Percentiles rank a stretch among this genome's conserved stretches.
Conservation (phyloP, 495 filamentous ascomycete species). For the Lasiosphaeriaceae sp. region DNA sequence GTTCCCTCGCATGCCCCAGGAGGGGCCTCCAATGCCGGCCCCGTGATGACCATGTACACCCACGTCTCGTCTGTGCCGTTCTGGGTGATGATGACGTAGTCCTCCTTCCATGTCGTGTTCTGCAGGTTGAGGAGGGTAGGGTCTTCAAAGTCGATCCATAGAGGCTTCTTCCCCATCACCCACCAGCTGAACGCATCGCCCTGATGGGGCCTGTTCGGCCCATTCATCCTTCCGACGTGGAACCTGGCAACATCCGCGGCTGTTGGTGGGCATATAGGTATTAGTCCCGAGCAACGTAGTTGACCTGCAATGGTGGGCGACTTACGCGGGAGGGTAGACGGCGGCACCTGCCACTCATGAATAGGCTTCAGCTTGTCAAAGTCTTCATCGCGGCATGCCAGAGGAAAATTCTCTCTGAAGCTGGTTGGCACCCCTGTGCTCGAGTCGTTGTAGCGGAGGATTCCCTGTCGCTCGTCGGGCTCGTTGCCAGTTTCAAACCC, state of each 20-base stretch:
- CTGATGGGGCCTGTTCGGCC: neutral
- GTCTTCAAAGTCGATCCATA: conserved; percentile 39
- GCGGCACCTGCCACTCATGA: neutral
- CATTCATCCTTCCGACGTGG: neutral
- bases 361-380: neutral
- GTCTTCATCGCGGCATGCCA: conserved; percentile 8
- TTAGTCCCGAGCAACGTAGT: neutral
- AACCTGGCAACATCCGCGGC: neutral
- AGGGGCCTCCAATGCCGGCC: neutral
- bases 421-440: neutral
- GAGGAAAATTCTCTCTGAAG: conserved; percentile 5
- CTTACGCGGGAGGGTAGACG: neutral
- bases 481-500: conserved; percentile 5
- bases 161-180: conserved; percentile 7
- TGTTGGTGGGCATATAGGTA: neutral
- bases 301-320: neutral
- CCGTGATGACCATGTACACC: conserved; percentile 16
- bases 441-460: conserved; percentile 4
- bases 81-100: conserved; percentile 6
- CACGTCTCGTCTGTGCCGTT: neutral
- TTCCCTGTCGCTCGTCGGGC: conserved; percentile 14
- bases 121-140: conserved; percentile 21
- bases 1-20: neutral
- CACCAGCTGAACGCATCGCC: neutral
- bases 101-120: neutral